Conservation (phyloP, 164 flowering plant genomes). For the Aristolochia contorta region DNA sequence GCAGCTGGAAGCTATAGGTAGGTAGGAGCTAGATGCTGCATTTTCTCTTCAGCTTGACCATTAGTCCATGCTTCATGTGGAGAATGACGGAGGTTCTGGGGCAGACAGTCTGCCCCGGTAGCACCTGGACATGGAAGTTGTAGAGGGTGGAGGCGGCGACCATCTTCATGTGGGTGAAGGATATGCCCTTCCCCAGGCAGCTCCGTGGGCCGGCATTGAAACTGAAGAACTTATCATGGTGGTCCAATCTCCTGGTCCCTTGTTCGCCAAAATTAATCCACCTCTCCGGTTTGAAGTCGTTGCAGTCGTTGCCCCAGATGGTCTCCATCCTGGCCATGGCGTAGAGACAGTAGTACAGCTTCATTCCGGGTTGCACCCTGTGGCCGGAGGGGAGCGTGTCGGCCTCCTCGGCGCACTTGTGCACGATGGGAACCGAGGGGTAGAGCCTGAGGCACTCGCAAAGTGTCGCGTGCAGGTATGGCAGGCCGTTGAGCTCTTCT, state of each 20-base stretch:
- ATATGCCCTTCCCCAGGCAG: slow-evolving; percentile 33
- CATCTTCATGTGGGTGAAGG: slow-evolving; percentile 34
- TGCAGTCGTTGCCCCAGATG: slow-evolving; percentile 47
- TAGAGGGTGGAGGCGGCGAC: slow-evolving; percentile 22
- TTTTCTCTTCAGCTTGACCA: slow-evolving; percentile 17
- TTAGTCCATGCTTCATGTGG: slow-evolving; percentile 37
- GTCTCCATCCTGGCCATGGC: slow-evolving; percentile 32
- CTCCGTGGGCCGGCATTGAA: slow-evolving; percentile 42
- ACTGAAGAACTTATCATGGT: slow-evolving; percentile 24
- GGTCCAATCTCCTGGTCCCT: slow-evolving; percentile 20
- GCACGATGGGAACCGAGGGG: slow-evolving; percentile 36
- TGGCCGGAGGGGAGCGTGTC: slow-evolving; percentile 38
- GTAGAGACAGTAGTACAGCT: slow-evolving; percentile 16
- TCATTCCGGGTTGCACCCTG: slow-evolving; percentile 13
- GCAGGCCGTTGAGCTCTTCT: slow-evolving; percentile 12
- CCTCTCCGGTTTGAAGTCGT: slow-evolving; percentile 44
- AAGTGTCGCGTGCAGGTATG: slow-evolving; percentile 33
- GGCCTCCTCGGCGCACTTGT: slow-evolving; percentile 12
- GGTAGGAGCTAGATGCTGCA: neutral
- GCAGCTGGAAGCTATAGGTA: too few relatives aligned
- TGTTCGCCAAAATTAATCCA: slow-evolving; percentile 37
- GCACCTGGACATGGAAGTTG: slow-evolving; percentile 19
- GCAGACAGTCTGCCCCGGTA: slow-evolving; percentile 21
- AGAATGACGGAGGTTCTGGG: slow-evolving; percentile 23
- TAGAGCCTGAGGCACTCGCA: slow-evolving; percentile 37